Evolutionary conservation across 441 rosid genomes (phyloP), one percentile per base, ranked within the genome.

Genomic region (Corymbia calophylla): DNA sequence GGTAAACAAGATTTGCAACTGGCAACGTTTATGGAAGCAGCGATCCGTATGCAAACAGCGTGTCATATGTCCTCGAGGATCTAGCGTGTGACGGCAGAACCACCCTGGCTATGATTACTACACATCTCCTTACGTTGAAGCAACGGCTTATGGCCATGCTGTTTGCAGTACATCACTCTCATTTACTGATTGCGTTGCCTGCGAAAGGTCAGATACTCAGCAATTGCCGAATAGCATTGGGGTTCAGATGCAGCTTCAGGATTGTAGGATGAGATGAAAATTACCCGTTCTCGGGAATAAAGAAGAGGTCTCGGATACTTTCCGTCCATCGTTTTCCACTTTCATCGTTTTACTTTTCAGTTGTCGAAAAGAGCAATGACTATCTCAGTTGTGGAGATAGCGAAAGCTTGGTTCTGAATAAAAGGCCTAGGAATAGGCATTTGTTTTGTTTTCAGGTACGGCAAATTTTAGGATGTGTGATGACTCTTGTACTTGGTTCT

Each of bases 261-360:
- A 66, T 2, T 66, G 77, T 32, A 66, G 77, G 39, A 66, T 66
- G 77, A 66, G 77, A 31, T 31, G 77, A 66, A 31, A 66, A 66
- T 66, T 31, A 66, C 23, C 31, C 1, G 4, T 66, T 66, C 77
- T 66, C 23, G 19, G n/a, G 12, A 66, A 0, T 66, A 8, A 66
- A 4, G 77, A 66, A 31, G 77, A 66, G 77, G 44, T 17, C 77
- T 31, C 77, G 23, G 32, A 8, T 66, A 35, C 23, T 66, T 0
- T 66, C 5, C 7, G 10, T 16, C 77, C 23, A 17, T 3, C 39
- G 32, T 5, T 31, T 66, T 17, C 44, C 77, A n/a, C n/a, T 17
- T n/a, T 62, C 1, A 1, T 4, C 19, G 3, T 11, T 21, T 19
- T 39, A 0, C 82, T 35, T 39, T 21, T 39, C 49, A 73, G 21